Evolutionary conservation across 129 eudicot species (phyloP).

Genomic region (Flaveria ramosissima): DNA sequence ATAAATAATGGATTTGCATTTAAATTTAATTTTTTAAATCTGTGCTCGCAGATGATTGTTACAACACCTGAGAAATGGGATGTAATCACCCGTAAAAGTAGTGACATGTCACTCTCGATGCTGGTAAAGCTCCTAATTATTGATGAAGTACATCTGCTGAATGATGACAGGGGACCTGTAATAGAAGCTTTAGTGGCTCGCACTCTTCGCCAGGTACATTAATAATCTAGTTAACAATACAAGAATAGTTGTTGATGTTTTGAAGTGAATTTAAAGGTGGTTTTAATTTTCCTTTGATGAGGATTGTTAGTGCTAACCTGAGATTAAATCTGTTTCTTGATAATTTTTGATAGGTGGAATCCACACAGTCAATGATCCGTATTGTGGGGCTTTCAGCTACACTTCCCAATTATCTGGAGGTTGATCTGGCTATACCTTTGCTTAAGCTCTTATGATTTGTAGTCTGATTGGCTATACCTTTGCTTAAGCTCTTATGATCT

Average conservation of each 20-base stretch:
- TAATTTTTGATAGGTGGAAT: constrained; percentile 73
- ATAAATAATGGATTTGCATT: constrained; percentile 14
- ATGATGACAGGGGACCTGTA: constrained; percentile 98
- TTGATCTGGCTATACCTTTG: constrained; percentile 30
- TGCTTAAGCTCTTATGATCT: background rate
- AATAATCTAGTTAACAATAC: constrained; percentile 13
- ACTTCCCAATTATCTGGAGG: constrained; percentile 95
- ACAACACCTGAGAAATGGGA: constrained; percentile 99
- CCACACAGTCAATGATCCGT: constrained; percentile 95
- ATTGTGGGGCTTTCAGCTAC: constrained; percentile 99
- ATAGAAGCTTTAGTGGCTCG: constrained; percentile 99
- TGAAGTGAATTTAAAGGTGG: constrained; percentile 16
- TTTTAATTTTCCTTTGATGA: background rate
- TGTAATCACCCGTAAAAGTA: constrained; percentile 98
- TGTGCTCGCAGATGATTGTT: constrained; percentile 81
- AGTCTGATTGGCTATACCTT: constrained; percentile 1
- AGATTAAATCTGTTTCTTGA: constrained; percentile 16
- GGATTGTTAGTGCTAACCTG: constrained; percentile 20
- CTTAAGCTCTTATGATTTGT: constrained; percentile 1
- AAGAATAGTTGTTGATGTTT: background rate
- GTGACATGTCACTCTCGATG: constrained; percentile 96
- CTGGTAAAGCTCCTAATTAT: constrained; percentile 92
- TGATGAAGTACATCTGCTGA: constrained; percentile 96
- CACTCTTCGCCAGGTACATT: constrained; percentile 91
- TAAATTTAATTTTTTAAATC: background rate